Percentiles rank a stretch among this genome's conserved stretches.
These are phyloP conservation scores for Triticum urartu DNA, from an alignment of 176 grass and related monocot species.

Conservation along the genomic window DNA sequence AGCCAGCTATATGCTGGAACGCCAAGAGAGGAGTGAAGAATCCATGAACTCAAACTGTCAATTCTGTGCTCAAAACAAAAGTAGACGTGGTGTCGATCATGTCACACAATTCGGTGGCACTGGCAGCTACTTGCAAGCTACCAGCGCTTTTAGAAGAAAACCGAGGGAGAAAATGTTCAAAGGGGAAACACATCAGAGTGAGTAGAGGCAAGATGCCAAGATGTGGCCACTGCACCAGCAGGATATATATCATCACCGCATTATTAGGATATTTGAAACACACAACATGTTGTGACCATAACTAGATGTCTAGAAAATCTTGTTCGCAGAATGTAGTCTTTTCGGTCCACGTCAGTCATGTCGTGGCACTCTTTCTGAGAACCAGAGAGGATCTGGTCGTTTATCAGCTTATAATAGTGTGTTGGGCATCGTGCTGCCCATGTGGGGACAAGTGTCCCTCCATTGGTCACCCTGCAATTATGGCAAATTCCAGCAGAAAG, in stretches of 20 bases:
- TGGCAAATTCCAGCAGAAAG: neutral
- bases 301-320: constrained; percentile 19
- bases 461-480: constrained; percentile 2
- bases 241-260: neutral
- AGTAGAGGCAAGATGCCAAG: neutral
- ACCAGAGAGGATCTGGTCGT: neutral
- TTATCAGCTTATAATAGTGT: neutral
- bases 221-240: constrained; percentile 3
- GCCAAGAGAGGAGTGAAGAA: neutral
- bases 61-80: neutral
- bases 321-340: constrained; percentile 21
- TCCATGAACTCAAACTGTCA: neutral
- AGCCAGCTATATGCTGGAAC: neutral
- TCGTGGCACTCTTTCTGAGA: neutral
- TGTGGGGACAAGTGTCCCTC: constrained; percentile 19
- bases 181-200: neutral
- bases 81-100: neutral
- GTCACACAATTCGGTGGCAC: constrained; percentile 15
- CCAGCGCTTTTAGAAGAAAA: neutral
- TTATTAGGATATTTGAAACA: constrained; percentile 19
- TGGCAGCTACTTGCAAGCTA: neutral
- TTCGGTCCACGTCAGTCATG: constrained; percentile 15
- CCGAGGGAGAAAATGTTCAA: neutral
- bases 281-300: constrained; percentile 35
- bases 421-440: neutral